phyloP scores from a whole-genome alignment of 2,329 filamentous ascomycete species.

The Fusarium sacchari region DNA sequence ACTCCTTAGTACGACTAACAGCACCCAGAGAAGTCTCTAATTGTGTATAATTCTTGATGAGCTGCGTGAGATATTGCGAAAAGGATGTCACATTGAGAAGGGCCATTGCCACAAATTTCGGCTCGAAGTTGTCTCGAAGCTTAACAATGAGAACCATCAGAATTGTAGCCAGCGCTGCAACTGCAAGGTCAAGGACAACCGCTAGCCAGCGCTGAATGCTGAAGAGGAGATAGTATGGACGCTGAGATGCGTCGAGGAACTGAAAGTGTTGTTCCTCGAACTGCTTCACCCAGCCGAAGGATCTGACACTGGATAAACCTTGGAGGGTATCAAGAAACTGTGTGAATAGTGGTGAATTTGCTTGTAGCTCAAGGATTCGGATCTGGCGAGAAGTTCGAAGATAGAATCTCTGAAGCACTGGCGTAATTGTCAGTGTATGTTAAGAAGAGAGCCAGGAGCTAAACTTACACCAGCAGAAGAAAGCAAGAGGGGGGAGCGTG shows the following conservation, averaged over 20 bases:
- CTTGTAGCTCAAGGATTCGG: slow-evolving; percentile 46
- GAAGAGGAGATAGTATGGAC: slow-evolving; percentile 54
- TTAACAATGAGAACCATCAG: slow-evolving; percentile 56
- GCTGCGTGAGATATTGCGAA: slow-evolving; percentile 43
- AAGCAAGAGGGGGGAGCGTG: not conserved
- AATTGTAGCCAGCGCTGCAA: slow-evolving; percentile 57
- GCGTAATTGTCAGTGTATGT: not conserved
- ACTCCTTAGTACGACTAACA: slow-evolving; percentile 15
- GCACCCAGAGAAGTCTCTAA: slow-evolving; percentile 37
- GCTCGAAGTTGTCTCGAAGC: slow-evolving; percentile 36
- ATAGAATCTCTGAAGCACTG: slow-evolving; percentile 16
- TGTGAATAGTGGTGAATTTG: slow-evolving; percentile 45
- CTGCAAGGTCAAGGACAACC: slow-evolving; percentile 57
- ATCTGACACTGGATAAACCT: slow-evolving; percentile 47
- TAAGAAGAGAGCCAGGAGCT: not conserved
- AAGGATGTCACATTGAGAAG: slow-evolving; percentile 45
- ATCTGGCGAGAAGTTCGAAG: slow-evolving; percentile 48
- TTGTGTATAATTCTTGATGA: slow-evolving; percentile 49
- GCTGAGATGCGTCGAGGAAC: slow-evolving; percentile 48
- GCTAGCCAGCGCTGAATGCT: slow-evolving; percentile 62
- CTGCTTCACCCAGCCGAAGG: slow-evolving; percentile 46
- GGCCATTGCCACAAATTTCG: slow-evolving; percentile 39
- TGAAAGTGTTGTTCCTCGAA: slow-evolving; percentile 31
- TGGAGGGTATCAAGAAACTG: slow-evolving; percentile 43
- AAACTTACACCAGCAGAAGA: slow-evolving; percentile 18